phyloP scores from a whole-genome alignment of 306 rosid genomes.

The Fragaria iinumae region DNA sequence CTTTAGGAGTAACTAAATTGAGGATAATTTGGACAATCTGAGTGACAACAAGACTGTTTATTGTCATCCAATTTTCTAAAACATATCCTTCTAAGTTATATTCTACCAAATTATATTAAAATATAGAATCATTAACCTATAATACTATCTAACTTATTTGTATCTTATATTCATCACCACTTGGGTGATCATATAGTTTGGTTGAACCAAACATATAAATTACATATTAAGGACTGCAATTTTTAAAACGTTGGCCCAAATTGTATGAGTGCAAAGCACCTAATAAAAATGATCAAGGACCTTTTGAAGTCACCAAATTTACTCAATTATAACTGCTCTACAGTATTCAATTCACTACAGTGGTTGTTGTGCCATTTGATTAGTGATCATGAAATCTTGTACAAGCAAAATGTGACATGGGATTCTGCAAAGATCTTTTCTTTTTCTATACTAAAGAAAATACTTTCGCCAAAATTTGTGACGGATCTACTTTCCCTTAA shows the following conservation, averaged over 20 bases:
- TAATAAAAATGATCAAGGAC: neutral
- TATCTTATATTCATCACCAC: neutral
- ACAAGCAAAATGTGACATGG: slow-evolving; percentile 5
- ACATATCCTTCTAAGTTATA: too few species aligned
- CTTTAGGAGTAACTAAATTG: too few species aligned
- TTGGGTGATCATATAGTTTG: slow-evolving; percentile 14
- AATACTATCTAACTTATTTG: neutral
- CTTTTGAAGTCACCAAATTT: neutral
- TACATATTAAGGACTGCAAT: slow-evolving; percentile 27
- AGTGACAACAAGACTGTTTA: too few species aligned
- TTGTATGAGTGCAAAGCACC: slow-evolving; percentile 2
- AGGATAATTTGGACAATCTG: too few species aligned
- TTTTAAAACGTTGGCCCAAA: slow-evolving; percentile 22
- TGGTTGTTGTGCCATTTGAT: slow-evolving; percentile 18
- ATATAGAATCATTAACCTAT: neutral
- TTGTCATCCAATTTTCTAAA: too few species aligned
- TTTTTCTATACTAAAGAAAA: neutral
- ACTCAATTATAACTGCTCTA: neutral
- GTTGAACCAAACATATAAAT: slow-evolving; percentile 33
- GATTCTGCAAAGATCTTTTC: neutral
- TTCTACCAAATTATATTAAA: too few species aligned
- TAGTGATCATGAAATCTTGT: slow-evolving; percentile 5
- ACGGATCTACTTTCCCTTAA: slow-evolving; percentile 4
- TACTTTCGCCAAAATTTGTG: neutral
- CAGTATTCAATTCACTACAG: neutral